These are phyloP conservation scores for Truncatella angustata DNA, from an alignment of 2,329 filamentous ascomycete genomes.

Conservation along the genomic window DNA sequence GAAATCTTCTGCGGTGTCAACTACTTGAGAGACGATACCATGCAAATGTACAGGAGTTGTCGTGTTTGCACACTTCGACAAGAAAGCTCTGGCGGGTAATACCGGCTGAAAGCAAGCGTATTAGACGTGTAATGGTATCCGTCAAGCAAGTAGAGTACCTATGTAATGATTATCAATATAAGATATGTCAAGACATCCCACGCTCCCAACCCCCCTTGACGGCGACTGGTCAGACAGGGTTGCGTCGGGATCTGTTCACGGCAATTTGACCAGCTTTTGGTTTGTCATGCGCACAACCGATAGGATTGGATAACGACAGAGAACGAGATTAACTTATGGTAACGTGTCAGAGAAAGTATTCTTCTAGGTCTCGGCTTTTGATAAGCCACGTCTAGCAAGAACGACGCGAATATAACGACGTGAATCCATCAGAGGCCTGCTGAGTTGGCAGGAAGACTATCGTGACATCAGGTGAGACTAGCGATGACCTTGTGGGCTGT, in stretches of 20 bases:
- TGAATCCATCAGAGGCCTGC: not conserved
- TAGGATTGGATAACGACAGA: too few species aligned
- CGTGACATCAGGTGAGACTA: not conserved
- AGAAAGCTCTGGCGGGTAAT: not conserved
- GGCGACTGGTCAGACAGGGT: not conserved
- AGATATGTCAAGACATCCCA: slow-evolving; percentile 4
- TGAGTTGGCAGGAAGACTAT: not conserved
- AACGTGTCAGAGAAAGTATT: too few species aligned
- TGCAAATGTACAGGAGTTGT: not conserved
- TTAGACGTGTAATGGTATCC: not conserved
- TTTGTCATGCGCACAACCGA: not conserved
- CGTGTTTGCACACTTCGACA: not conserved
- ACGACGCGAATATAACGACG: too few species aligned
- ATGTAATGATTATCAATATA: slow-evolving; percentile 6
- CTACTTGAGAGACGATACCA: not conserved
- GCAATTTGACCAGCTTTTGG: not conserved
- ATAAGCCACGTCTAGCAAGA: too few species aligned
- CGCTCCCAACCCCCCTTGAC: not conserved
- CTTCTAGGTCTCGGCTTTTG: too few species aligned
- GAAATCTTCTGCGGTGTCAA: not conserved
- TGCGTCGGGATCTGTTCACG: slow-evolving; percentile 5
- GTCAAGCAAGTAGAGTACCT: not conserved
- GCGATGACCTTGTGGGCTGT: not conserved
- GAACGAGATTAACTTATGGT: too few species aligned
- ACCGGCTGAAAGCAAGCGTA: not conserved